Conservation (phyloP, 2,329 filamentous ascomycete species). For the Cyanodermella asteris region DNA sequence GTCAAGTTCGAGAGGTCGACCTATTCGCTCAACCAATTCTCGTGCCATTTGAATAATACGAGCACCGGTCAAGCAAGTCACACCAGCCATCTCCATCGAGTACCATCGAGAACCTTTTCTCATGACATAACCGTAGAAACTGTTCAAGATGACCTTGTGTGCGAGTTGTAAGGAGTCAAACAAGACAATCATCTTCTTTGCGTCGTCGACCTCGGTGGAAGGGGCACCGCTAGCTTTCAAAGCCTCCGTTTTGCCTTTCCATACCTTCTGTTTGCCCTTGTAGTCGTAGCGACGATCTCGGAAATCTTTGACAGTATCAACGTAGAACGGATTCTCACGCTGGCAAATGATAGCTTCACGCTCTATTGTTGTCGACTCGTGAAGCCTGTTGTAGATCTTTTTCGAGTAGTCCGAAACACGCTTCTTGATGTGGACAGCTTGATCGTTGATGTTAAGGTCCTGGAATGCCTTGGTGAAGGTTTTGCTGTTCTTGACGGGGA, state of each 20-base stretch:
- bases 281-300: constrained; percentile 95
- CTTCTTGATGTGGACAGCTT: constrained; percentile 60
- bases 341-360: constrained; percentile 97
- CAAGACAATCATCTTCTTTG: constrained; percentile 95
- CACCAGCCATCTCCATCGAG: constrained; percentile 97
- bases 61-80: constrained; percentile 89
- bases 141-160: constrained; percentile 97
- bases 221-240: constrained; percentile 66
- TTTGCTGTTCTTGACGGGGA: constrained; percentile 58
- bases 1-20: constrained; percentile 78
- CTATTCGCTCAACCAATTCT: constrained; percentile 79
- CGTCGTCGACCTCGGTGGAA: constrained; percentile 60
- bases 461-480: constrained; percentile 53
- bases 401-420: constrained; percentile 82
- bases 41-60: constrained; percentile 93
- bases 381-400: constrained; percentile 98
- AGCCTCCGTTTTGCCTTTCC: constrained; percentile 87
- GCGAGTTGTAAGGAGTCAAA: constrained; percentile 92
- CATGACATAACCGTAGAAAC: constrained; percentile 99
- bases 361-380: constrained; percentile 78
- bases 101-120: constrained; percentile 97
- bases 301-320: constrained; percentile 88
- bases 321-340: constrained; percentile 93
- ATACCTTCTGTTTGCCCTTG: constrained; percentile 93
- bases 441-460: constrained; percentile 63